Evolutionary conservation across 1,284 basidiomycete species (phyloP), one percentile per base, ranked within the genome.

Genomic region (Tremellales sp.): DNA sequence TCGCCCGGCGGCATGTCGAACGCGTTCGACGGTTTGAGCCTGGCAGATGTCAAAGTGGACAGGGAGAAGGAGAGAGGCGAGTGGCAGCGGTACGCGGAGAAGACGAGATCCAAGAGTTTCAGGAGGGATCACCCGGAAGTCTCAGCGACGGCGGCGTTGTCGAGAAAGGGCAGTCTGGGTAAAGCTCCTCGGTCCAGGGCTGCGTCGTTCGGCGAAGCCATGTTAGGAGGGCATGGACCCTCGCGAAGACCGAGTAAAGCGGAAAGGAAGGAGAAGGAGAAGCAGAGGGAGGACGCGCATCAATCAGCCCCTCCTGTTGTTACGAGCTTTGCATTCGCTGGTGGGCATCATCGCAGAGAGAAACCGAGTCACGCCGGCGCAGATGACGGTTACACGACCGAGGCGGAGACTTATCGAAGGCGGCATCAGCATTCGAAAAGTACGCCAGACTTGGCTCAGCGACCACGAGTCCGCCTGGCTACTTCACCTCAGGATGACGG

Each of bases 41-140:
- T 29, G 37, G 41, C 39, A 26, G 31, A 23, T 22, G 31, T 40
- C 5, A 42, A 48, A n/a, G 58, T 61, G 19, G 35, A 40, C 13
- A 48, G 65, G 21, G 39, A 43, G n/a, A 27, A 45, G 31, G 65
- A 67, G 41, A 40, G 64, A 23, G 57, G 65, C 36, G 55, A 64
- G 40, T 67, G 65, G 65, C 60, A 61, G 7, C 36, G 46, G 3
- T 47, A 54, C 12, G 51, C 59, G 4, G 48, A 53, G 40, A 39
- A 49, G 4, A 44, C 60, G 5, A 47, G 65, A 15, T 59, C 56
- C 46, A 24, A 56, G 23, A 64, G 62, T 47, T 51, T 67, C 13
- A 10, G 23, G 39, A 24, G 29, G 29, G n/a, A 33, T 33, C 10
- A n/a, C n/a, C n/a, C n/a, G n/a, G n/a, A n/a, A n/a, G n/a, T n/a